Base-by-base conservation (phyloP, 116 monocot species). In the Zostera marina region DNA sequence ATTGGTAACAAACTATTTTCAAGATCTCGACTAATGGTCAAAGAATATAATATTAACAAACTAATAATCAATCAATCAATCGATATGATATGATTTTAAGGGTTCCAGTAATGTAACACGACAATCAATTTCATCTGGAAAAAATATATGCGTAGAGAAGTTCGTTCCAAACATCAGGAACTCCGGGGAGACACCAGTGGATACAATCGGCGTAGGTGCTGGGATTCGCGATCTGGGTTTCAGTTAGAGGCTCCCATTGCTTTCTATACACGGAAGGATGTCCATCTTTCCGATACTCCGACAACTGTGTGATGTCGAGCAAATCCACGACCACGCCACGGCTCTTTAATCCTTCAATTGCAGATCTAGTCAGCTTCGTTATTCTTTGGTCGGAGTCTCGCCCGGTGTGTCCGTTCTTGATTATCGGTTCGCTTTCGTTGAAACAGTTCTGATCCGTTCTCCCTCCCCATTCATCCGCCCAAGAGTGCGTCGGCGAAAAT, bases 401-500 rank as follows among this genome's bases (percentile, higher is more conserved):
- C 5, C 83, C 92, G 44, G 57, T 46, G 61, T 76, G 67, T 2
- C 68, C 71, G 5, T 78, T 67, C 61, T 42, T 56, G 0, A 19
- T 12, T 53, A 87, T 87, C 11, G 87, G 83, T 52, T 69, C 71
- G 7, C 80, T 78, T 72, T 92, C 87, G 39, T 73, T 74, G 78
- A 87, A 78, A 74, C 92, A 87, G 62, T 87, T 83, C 20, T 70
- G 66, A 54, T 41, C 68, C 21, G 49, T 55, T 0, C 44, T 53
- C 0, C 21, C 61, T 19, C 81, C 83, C 83, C 83, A 80, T 40
- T 83, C 92, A 8, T 82, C 80, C 0, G 70, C 87, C 80, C 79
- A 72, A 39, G 66, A 72, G 60, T 92, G 92, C 5, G 87, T 87
- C 0, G 92, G 87, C 11, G 92, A 92, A 70, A 83, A 72, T 83